Percentiles rank a stretch among this genome's conserved stretches.
phyloP scores from a whole-genome alignment of 2,329 filamentous ascomycete genomes.

The Colletotrichum chrysophilum region DNA sequence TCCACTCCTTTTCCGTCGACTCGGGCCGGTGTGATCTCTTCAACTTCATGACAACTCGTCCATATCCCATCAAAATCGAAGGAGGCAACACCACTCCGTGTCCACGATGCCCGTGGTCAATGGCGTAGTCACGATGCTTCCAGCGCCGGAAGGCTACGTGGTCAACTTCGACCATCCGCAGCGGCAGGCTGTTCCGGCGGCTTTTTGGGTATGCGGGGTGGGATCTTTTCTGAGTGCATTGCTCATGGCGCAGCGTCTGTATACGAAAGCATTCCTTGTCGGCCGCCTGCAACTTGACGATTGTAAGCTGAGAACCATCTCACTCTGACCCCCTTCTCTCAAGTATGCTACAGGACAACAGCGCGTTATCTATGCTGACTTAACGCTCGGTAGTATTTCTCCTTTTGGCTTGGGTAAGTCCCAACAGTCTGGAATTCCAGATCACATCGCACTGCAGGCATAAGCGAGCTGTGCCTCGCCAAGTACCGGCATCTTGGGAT shows the following conservation, averaged over 20 bases:
- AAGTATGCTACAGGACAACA: background rate
- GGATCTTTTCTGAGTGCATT: constrained; percentile 32
- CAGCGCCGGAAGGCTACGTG: constrained; percentile 34
- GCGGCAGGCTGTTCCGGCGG: constrained; percentile 25
- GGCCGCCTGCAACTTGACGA: constrained; percentile 23
- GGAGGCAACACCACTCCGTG: background rate
- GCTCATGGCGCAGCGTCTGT: constrained; percentile 32
- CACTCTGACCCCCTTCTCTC: background rate
- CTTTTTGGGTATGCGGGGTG: constrained; percentile 27
- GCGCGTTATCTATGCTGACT: background rate
- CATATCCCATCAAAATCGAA: background rate
- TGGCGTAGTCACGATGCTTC: constrained; percentile 28
- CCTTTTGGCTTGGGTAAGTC: background rate
- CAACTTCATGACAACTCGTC: background rate
- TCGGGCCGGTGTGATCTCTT: background rate
- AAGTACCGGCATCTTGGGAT: background rate
- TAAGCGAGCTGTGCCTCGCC: background rate
- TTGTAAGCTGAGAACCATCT: constrained; percentile 1
- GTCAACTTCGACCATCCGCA: constrained; percentile 37
- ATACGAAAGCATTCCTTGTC: constrained; percentile 22
- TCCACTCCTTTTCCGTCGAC: background rate
- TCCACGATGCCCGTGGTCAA: constrained; percentile 25
- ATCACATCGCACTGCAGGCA: background rate
- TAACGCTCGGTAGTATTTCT: background rate
- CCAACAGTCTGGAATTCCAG: background rate